Evolutionary conservation across 83 land plant genomes (phyloP).

Genomic region (Thuja plicata): DNA sequence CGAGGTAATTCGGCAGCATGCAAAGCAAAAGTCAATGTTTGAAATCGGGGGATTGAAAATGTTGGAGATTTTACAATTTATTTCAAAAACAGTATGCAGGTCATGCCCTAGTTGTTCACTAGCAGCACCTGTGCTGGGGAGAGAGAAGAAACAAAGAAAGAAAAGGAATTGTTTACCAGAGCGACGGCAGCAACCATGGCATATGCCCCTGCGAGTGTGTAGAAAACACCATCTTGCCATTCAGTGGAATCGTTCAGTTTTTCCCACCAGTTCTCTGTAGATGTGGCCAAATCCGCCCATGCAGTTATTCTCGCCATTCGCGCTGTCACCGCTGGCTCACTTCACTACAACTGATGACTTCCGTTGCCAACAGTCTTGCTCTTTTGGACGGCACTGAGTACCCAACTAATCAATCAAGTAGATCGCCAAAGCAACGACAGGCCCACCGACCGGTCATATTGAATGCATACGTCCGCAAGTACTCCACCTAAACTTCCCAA

Average conservation of each 20-base stretch:
- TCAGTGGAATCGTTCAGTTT: neutral
- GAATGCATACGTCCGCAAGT: neutral
- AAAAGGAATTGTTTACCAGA: neutral
- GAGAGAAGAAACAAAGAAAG: neutral
- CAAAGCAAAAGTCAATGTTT: neutral
- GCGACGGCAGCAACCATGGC: constrained; percentile 10
- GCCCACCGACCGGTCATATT: neutral
- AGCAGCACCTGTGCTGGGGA: neutral
- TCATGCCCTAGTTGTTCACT: neutral
- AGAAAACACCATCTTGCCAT: constrained; percentile 12
- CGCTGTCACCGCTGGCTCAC: neutral
- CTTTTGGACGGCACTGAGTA: too few species aligned
- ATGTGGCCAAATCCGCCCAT: neutral
- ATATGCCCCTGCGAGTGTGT: neutral
- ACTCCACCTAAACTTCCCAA: neutral
- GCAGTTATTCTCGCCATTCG: neutral
- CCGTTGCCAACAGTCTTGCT: neutral
- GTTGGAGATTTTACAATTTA: too few species aligned
- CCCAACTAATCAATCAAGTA: too few species aligned
- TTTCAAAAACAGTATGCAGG: too few species aligned
- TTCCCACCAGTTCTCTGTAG: neutral
- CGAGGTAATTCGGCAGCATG: neutral
- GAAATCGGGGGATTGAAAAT: neutral
- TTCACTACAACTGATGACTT: neutral
- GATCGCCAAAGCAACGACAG: neutral